Evolutionary conservation across 2,329 filamentous ascomycete genomes (phyloP).

Genomic region (Fusarium pininemorale): DNA sequence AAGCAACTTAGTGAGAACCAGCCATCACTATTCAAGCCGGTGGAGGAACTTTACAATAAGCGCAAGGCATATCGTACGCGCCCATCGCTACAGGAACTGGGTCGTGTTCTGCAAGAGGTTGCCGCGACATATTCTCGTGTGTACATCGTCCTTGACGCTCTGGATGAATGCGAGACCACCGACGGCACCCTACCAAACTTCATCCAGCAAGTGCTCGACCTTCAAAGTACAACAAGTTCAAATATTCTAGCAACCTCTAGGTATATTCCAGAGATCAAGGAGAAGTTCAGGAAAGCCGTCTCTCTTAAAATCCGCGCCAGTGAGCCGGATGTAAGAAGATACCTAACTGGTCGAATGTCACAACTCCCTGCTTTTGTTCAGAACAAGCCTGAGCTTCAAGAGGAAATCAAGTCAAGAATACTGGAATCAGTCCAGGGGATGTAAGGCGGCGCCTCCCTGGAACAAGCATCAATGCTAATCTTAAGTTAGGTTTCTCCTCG

Average conservation of each 20-base stretch:
- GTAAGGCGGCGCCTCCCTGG: not conserved
- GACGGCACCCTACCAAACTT: not conserved
- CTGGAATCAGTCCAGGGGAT: not conserved
- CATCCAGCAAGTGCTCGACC: not conserved
- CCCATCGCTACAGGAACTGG: not conserved
- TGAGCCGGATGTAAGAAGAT: not conserved
- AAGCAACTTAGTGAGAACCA: not conserved
- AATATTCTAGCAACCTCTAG: slow-evolving; percentile 2
- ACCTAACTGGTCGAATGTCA: not conserved
- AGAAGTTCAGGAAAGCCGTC: not conserved
- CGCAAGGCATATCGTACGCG: not conserved
- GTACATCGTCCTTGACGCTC: not conserved
- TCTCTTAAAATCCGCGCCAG: not conserved
- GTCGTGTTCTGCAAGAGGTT: not conserved
- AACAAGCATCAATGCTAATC: not conserved
- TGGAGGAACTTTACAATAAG: not conserved
- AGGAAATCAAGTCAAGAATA: slow-evolving; percentile 1
- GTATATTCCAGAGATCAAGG: not conserved
- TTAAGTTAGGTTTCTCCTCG: slow-evolving; percentile 26
- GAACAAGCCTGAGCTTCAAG: not conserved
- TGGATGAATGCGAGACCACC: not conserved
- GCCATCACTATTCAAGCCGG: not conserved
- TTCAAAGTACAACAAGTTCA: not conserved
- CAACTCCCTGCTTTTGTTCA: not conserved
- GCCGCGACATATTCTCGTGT: not conserved